These are phyloP conservation scores for Aspergillus fumigatiaffinis DNA, from an alignment of 2,329 filamentous ascomycete species.

Conservation along the genomic window DNA sequence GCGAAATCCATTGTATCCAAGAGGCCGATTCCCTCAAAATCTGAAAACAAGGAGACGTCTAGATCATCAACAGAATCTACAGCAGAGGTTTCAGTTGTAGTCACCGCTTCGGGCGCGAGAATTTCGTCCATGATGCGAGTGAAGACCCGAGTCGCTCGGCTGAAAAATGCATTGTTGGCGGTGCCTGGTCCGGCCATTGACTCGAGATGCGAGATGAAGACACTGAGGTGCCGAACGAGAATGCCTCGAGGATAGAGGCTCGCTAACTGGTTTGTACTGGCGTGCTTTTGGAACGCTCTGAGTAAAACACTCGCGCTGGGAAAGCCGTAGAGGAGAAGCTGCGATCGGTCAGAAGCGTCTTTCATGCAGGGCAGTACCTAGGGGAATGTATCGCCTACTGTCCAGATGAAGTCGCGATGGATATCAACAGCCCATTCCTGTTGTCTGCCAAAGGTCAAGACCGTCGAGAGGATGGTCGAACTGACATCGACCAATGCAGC, in stretches of 20 bases:
- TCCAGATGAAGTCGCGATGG: conserved; percentile 19
- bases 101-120: conserved; percentile 13
- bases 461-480: conserved; percentile 20
- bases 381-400: conserved; percentile 6
- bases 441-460: conserved; percentile 18
- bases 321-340: conserved; percentile 25
- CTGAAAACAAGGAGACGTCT: not conserved
- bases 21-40: not conserved
- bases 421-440: conserved; percentile 22
- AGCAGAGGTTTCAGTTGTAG: not conserved
- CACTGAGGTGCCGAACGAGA: conserved; percentile 37
- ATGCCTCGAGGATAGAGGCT: conserved; percentile 33
- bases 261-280: conserved; percentile 17
- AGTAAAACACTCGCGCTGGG: conserved; percentile 23
- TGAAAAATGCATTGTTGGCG: conserved; percentile 22
- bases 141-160: conserved; percentile 17
- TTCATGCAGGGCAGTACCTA: not conserved
- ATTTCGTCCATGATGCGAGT: conserved; percentile 25
- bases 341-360: not conserved
- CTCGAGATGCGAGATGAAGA: conserved; percentile 39
- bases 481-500: conserved; percentile 18
- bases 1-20: not conserved
- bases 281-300: conserved; percentile 21
- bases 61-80: not conserved
- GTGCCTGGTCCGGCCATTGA: conserved; percentile 30